Base-by-base conservation (phyloP, 345 rosid genomes). In the Angophora floribunda region DNA sequence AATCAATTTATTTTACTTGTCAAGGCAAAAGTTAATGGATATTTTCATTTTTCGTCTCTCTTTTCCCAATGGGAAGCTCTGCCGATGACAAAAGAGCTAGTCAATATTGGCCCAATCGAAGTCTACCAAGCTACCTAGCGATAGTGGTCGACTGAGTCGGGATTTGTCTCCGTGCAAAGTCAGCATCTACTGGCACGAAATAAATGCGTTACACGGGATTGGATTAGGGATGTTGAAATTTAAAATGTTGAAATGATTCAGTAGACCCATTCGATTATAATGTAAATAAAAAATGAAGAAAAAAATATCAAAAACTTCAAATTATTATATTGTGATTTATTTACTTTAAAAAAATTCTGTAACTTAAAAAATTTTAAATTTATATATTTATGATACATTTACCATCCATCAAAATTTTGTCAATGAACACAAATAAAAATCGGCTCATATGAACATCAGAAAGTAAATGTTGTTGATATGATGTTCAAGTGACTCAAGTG, bases 81-180 rank as follows among this genome's bases (percentile, higher is more conserved):
- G 36, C 30, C n/a, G 9, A 63, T 1, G 70, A 13, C 70, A 6
- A 0, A 63, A 63, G 75, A 63, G 75, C 30, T n/a, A 13, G 75
- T 63, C 36, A 63, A 6, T 63, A 1, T n/a, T 30, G 75, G 36
- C 36, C 5, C 75, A 63, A 28, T 63, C 6, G 75, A 63, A n/a
- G n/a, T 24, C n/a, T 22, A 28, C 32, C 28, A n/a, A n/a, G 75
- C 36, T 32, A 63, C 8, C 75, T 13, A 13, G 75, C 36, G 19
- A 32, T 0, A n/a, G 75, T n/a, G 36, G 14, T 63, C 19, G 1
- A 63, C 1, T n/a, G 2, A 63, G 30, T 63, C 14, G 3, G 0
- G 75, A n/a, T n/a, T n/a, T 63, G 75, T 63, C 32, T 59, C 16
- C 6, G 32, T 63, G 36, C 30, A 26, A 26, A 59, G 13, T 26